These are phyloP conservation scores for Suillus cothurnatus DNA, from an alignment of 768 basidiomycete species.

Conservation along the genomic window DNA sequence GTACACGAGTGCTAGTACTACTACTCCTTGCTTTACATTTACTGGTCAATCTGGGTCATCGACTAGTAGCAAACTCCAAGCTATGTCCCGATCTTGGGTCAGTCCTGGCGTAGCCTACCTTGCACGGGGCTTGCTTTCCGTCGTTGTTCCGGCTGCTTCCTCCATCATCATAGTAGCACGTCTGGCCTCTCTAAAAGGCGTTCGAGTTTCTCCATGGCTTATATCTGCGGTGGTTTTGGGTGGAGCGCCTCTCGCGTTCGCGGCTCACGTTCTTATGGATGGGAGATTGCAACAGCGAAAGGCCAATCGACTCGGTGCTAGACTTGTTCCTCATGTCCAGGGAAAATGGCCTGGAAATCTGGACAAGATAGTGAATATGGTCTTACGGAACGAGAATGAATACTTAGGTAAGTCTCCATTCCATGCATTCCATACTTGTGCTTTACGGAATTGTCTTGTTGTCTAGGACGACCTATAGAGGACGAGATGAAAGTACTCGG, in stretches of 20 bases:
- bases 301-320: constrained; percentile 27
- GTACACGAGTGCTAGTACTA: too few relatives aligned
- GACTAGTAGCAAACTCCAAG: not conserved
- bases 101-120: constrained; percentile 28
- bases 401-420: constrained; percentile 35
- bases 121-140: constrained; percentile 16
- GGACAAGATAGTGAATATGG: constrained; percentile 32
- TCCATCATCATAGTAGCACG: constrained; percentile 18
- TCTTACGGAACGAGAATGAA: constrained; percentile 25
- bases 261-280: constrained; percentile 2
- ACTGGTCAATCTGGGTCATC: not conserved
- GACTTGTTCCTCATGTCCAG: constrained; percentile 30
- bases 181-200: constrained; percentile 14
- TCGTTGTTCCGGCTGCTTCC: constrained; percentile 14
- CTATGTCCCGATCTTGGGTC: not conserved
- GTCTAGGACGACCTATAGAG: too few relatives aligned
- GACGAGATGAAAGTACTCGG: too few relatives aligned
- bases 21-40: too few relatives aligned
- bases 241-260: constrained; percentile 8
- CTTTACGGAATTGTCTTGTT: too few relatives aligned
- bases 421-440: not conserved
- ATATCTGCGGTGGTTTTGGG: constrained; percentile 10
- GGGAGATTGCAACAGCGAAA: constrained; percentile 16
- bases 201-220: constrained; percentile 12
- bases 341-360: constrained; percentile 36